Evolutionary conservation across 495 filamentous ascomycete species (phyloP).

Genomic region (Hyphodiscus hymeniophilus): DNA sequence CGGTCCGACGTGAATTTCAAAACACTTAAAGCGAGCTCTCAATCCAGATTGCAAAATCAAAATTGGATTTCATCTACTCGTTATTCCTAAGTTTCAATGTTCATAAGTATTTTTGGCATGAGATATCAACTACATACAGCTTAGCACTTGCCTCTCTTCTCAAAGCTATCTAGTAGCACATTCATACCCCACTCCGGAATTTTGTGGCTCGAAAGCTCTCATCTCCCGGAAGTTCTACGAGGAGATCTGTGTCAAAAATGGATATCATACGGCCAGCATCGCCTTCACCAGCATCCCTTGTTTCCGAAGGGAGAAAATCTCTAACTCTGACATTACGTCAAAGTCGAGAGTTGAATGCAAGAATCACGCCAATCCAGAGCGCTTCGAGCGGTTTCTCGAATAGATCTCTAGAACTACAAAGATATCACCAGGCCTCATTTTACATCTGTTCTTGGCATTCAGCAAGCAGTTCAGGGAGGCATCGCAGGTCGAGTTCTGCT

Average conservation of each 20-base stretch:
- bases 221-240: conserved; percentile 1
- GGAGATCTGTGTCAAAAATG: conserved; percentile 13
- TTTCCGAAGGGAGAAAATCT: conserved; percentile 7
- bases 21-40: no score
- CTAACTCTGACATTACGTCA: no score
- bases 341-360: no score
- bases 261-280: conserved; percentile 15
- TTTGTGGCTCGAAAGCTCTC: not conserved
- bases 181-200: not conserved
- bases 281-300: conserved; percentile 14
- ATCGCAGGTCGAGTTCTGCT: conserved; percentile 48
- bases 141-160: not conserved
- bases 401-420: conserved; percentile 45
- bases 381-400: no score
- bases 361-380: conserved; percentile 42
- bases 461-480: conserved; percentile 38
- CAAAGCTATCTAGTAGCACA: not conserved
- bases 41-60: no score
- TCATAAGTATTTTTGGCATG: no score
- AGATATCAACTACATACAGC: no score
- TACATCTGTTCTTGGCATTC: conserved; percentile 19
- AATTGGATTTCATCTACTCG: no score
- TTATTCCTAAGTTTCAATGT: no score
- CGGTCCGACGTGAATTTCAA: no score
- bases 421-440: conserved; percentile 16